Percentiles rank a stretch among this genome's conserved stretches.
Evolutionary conservation across 306 rosid genomes (phyloP).

Genomic region (Pyrus pyrifolia): DNA sequence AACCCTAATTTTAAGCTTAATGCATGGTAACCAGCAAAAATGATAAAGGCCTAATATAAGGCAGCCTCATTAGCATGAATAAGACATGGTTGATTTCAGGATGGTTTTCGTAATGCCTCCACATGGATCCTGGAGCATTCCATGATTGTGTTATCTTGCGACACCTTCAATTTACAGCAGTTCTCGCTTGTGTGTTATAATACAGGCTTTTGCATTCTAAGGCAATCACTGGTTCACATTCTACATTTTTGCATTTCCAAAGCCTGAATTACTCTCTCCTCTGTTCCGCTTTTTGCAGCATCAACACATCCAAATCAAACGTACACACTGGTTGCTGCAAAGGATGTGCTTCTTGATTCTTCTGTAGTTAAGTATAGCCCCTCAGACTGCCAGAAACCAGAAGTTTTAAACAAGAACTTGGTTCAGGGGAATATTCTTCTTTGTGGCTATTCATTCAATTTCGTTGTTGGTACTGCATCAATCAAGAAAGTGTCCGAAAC

Average conservation of each 20-base stretch:
- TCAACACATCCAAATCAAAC: conserved; percentile 68
- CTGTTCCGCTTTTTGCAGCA: conserved; percentile 45
- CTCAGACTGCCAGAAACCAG: conserved; percentile 93
- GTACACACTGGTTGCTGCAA: conserved; percentile 87
- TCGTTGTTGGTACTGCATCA: conserved; percentile 82
- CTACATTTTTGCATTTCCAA: background rate
- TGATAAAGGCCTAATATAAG: background rate
- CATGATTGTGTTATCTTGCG: background rate
- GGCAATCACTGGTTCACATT: background rate
- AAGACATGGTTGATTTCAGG: background rate
- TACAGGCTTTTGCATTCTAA: background rate
- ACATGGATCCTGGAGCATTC: background rate
- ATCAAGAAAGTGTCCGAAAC: conserved; percentile 83
- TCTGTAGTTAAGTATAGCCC: conserved; percentile 77
- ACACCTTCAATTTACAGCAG: background rate
- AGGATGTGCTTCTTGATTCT: conserved; percentile 85
- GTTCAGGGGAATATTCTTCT: conserved; percentile 93
- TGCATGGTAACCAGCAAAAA: background rate
- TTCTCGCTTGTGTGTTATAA: background rate
- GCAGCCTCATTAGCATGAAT: background rate
- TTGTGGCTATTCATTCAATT: conserved; percentile 98
- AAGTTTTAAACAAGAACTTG: conserved; percentile 77
- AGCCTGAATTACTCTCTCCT: conserved; percentile 22
- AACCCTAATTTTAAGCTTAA: background rate
- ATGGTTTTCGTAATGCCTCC: background rate